phyloP scores from a whole-genome alignment of 371 early-diverging fungal species.

The Zancudomyces culisetae region DNA sequence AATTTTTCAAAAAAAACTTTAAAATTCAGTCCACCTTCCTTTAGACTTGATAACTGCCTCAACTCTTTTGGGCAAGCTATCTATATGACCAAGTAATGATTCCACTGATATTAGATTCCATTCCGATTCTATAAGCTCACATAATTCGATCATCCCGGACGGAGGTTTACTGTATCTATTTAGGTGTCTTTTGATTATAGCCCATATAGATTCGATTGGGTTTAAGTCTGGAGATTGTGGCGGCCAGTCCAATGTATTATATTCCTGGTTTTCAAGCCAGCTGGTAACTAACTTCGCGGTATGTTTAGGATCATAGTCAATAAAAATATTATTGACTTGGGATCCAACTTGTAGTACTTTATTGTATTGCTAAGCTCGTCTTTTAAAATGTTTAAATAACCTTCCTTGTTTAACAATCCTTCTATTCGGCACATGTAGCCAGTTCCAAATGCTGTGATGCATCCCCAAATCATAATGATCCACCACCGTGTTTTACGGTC shows the following conservation, averaged over 20 bases:
- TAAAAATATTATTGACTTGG: slow-evolving; percentile 8
- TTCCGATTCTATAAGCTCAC: neutral
- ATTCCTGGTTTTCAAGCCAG: slow-evolving; percentile 5
- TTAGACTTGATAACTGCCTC: neutral
- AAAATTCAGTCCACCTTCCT: neutral
- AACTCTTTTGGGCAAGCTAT: neutral
- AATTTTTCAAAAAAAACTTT: neutral
- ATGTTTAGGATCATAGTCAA: slow-evolving; percentile 15
- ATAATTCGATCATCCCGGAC: slow-evolving; percentile 1
- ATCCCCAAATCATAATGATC: slow-evolving; percentile 12
- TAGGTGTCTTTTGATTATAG: slow-evolving; percentile 5
- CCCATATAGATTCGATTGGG: slow-evolving; percentile 16
- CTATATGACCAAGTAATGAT: slow-evolving; percentile 1
- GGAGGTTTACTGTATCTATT: neutral
- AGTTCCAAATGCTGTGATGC: slow-evolving; percentile 5
- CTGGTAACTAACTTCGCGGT: slow-evolving; percentile 4
- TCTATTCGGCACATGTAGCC: slow-evolving; percentile 5
- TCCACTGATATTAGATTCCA: slow-evolving; percentile 5
- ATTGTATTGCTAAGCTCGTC: neutral
- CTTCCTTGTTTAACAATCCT: neutral
- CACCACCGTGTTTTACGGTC: slow-evolving; percentile 11
- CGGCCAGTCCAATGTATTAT: slow-evolving; percentile 7
- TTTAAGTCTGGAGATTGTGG: slow-evolving; percentile 13
- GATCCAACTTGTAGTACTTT: neutral
- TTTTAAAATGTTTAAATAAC: slow-evolving; percentile 1